Base-by-base conservation (phyloP, 495 filamentous ascomycete genomes). In the Aspergillus sclerotiicarbonarius region DNA sequence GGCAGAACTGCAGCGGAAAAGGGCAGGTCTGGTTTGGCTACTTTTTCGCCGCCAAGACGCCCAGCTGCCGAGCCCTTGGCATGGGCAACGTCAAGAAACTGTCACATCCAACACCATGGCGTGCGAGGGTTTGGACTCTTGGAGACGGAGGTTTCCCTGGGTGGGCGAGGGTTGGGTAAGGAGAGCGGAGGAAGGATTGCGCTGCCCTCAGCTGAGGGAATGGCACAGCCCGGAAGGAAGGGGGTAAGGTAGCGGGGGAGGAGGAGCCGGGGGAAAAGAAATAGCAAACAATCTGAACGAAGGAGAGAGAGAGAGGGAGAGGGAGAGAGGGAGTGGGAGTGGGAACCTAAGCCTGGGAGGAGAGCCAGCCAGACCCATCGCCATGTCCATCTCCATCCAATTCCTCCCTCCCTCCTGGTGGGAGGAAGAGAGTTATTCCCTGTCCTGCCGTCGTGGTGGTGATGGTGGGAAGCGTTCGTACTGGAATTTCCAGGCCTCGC, bases 11-110 rank as follows among this genome's bases (percentile, higher is more conserved):
- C 62, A 67, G 71, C 67, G 64, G 68, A 68, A 64, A 64, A 62
- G 66, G 58, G 61, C 53, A 46, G 56, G 32, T 60, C 19, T 48
- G 52, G 25, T 57, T 62, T 64, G 48, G 62, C 62, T 58, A 61
- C 67, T 71, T 67, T 59, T 53, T 60, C 21, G 65, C 64, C 67
- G 74, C 74, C 74, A 77, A 77, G 74, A 57, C 66, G 74, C 74
- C 72, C 68, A 75, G 74, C 64, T 71, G 72, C 74, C 72, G 71
- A 76, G 72, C 63, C 66, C 74, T 77, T 74, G 72, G 74, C 71
- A 70, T 70, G 50, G 45, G 39, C 52, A 54, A 62, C 45, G 55
- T 55, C 52, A 51, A 53, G 50, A 35, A 39, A 51, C 18, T 44
- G 43, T 53, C 43, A 55, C 50, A 20, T 21, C 46, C 21, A 49